These are phyloP conservation scores for Corylus heterophylla DNA, from an alignment of 306 rosid genomes.

Conservation along the genomic window DNA sequence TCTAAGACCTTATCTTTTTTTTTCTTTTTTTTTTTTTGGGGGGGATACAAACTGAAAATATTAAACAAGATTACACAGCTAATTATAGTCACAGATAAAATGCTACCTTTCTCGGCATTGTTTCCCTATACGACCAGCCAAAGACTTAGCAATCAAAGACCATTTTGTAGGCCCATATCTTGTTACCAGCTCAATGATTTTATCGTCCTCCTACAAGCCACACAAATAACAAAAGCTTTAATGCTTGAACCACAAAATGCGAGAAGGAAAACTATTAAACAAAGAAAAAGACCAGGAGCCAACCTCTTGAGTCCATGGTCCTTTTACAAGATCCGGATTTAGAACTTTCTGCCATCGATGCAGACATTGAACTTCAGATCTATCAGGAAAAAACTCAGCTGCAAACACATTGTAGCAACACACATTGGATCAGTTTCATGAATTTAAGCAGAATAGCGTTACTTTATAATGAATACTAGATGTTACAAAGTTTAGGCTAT, in stretches of 20 bases:
- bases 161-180: constrained; percentile 91
- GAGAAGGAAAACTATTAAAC: not conserved
- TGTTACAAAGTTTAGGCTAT: not conserved
- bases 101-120: constrained; percentile 95
- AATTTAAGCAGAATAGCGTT: constrained; percentile 14
- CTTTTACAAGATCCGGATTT: constrained; percentile 96
- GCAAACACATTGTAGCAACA: constrained; percentile 45
- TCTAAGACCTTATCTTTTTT: constrained; percentile 8
- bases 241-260: constrained; percentile 19
- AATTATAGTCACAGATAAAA: constrained; percentile 4
- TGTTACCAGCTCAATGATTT: constrained; percentile 75
- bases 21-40: no score
- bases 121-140: constrained; percentile 98
- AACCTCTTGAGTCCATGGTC: constrained; percentile 98
- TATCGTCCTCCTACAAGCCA: constrained; percentile 82
- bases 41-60: not conserved
- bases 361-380: constrained; percentile 97
- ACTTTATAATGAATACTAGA: not conserved
- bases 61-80: not conserved
- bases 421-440: constrained; percentile 29
- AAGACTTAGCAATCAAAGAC: constrained; percentile 94
- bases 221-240: constrained; percentile 26
- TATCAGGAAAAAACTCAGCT: constrained; percentile 88
- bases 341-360: constrained; percentile 99
- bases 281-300: constrained; percentile 24